These are phyloP conservation scores for Ammopiptanthus mongolicus DNA, from an alignment of 306 rosid genomes.

Conservation along the genomic window DNA sequence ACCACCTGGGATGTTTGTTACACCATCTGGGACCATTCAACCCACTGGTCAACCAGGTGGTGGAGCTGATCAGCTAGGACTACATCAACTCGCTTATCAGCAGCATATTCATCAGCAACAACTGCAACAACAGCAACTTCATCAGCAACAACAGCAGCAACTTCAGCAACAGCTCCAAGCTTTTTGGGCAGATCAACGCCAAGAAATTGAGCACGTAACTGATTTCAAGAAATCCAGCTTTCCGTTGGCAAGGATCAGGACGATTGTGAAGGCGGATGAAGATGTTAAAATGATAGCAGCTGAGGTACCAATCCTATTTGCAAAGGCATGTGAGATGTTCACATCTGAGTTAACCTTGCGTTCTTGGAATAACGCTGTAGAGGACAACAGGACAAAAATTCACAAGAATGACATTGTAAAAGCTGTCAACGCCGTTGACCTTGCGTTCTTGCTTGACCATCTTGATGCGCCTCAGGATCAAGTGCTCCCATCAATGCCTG, in stretches of 20 bases:
- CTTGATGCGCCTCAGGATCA: no score
- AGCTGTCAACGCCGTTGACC: no score
- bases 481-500: conserved; percentile 53
- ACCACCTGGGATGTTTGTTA: conserved; percentile 24
- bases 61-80: conserved; percentile 50
- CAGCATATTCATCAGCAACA: conserved; percentile 55
- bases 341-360: conserved; percentile 64
- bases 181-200: conserved; percentile 53
- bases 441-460: no score
- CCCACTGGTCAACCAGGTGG: conserved; percentile 44
- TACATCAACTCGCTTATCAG: conserved; percentile 61
- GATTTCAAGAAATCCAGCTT: conserved; percentile 79
- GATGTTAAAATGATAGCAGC: conserved; percentile 75
- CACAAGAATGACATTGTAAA: conserved; percentile 70
- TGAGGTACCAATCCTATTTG: conserved; percentile 65
- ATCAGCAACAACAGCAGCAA: no score
- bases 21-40: conserved; percentile 31
- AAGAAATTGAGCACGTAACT: conserved; percentile 52
- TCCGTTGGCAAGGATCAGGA: conserved; percentile 71
- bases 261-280: conserved; percentile 75
- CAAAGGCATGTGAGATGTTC: conserved; percentile 76
- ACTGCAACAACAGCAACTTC: no score
- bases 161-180: conserved; percentile 57
- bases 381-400: conserved; percentile 64
- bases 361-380: conserved; percentile 70